Evolutionary conservation across 768 basidiomycete genomes (phyloP), one percentile per base, ranked within the genome.

Genomic region (Rhodosporidiobolus odoratus): DNA sequence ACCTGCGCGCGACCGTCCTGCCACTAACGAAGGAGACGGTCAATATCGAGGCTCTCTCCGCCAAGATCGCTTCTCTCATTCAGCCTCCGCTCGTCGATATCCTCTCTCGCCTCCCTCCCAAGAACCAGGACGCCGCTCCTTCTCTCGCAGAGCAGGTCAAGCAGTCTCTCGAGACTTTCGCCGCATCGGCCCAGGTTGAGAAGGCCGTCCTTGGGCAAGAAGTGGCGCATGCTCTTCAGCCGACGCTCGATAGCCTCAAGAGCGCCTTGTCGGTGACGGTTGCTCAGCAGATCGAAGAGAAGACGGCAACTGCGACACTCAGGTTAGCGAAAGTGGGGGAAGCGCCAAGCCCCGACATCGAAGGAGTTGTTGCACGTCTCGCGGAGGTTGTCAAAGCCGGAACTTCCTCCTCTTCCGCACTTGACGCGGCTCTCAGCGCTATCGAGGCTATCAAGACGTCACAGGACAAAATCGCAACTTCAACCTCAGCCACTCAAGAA

Each of bases 1-100:
- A 65, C 54, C 63, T 65, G 9, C 41, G 34, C 30, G 53, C 53
- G 21, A 47, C 34, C 10, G 53, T 65, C 12, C 54, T 56, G 47
- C 63, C 63, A 16, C 63, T 66, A 35, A 40, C 27, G 37, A 27
- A n/a, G 25, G 4, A 16, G 0, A 45, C 35, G 47, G 7, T 50
- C 47, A 40, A 66, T 38, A 19, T 23, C 6, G 38, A 34, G 4
- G 19, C 4, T 9, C 34, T 58, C 58, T 10, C 40, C n/a, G 25
- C 38, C 62, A 40, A 37, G 17, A 30, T 64, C 53, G 56, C 45
- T 12, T 10, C 43, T 25, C 10, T 32, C 50, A 8, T 61, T 21
- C 52, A 62, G 43, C 53, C 60, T 8, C 59, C 53, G 25, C 40
- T 61, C 43, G 43, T 34, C 19, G 43, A 34, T 32, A 43, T 45